phyloP scores from a whole-genome alignment of 2,329 filamentous ascomycete genomes.

The Xylaria digitata region DNA sequence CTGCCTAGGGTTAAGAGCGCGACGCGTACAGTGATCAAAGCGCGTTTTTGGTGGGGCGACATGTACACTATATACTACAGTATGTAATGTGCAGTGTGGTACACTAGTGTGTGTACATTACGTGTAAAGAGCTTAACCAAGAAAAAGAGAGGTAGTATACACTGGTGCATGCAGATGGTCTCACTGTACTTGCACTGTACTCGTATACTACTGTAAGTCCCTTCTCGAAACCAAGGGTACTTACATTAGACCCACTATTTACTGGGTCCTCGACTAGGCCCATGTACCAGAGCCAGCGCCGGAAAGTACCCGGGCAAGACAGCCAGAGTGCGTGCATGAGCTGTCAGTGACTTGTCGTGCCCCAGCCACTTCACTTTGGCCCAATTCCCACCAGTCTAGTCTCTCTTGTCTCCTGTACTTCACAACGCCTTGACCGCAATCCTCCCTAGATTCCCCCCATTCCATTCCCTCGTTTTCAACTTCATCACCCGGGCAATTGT shows the following conservation, averaged over 20 bases:
- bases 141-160: too few relatives aligned
- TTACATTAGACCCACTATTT: background rate
- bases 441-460: slow-evolving; percentile 37
- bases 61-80: too few relatives aligned
- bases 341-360: slow-evolving; percentile 40
- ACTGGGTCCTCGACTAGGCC: background rate
- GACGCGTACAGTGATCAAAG: slow-evolving; percentile 41
- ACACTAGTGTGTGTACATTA: too few relatives aligned
- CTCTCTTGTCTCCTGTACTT: slow-evolving; percentile 25
- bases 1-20: slow-evolving; percentile 19
- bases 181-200: background rate
- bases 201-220: background rate
- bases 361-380: slow-evolving; percentile 43
- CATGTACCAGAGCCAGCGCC: background rate
- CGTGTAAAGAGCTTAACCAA: slow-evolving; percentile 8
- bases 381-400: slow-evolving; percentile 27
- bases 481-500: slow-evolving; percentile 33
- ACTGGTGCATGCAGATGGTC: too few relatives aligned
- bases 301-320: background rate
- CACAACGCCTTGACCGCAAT: slow-evolving; percentile 30
- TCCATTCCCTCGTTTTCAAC: slow-evolving; percentile 27
- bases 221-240: background rate
- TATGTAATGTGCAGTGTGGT: too few relatives aligned
- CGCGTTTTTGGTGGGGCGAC: slow-evolving; percentile 39
- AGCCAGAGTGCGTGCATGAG: slow-evolving; percentile 26